Evolutionary conservation across 768 basidiomycete species (phyloP).

Genomic region (Boletus rubropictus): DNA sequence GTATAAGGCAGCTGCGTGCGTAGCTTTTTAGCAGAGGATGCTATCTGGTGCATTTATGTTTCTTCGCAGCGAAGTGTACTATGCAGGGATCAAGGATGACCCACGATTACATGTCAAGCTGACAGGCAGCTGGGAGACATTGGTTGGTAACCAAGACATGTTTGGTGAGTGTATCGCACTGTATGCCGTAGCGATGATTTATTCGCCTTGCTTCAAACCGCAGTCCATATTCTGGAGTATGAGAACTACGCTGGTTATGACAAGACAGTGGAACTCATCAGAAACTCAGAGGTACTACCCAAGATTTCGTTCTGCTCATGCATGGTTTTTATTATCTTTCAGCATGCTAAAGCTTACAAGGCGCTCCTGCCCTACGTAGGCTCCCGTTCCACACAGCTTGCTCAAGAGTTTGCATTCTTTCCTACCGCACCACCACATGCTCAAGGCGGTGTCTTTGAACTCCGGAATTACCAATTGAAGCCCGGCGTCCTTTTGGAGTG

Average conservation of each 20-base stretch:
- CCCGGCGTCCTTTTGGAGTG: constrained; percentile 91
- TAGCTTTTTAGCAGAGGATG: constrained; percentile 7
- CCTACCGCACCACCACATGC: constrained; percentile 83
- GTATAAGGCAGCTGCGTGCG: constrained; percentile 88
- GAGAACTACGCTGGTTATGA: constrained; percentile 91
- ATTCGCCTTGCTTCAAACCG: neutral
- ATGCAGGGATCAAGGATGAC: constrained; percentile 72
- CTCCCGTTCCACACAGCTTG: constrained; percentile 71
- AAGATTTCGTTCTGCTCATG: neutral
- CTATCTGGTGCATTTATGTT: constrained; percentile 1
- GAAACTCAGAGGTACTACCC: constrained; percentile 54
- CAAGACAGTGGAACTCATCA: constrained; percentile 59
- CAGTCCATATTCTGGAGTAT: constrained; percentile 81
- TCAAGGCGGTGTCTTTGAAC: constrained; percentile 89
- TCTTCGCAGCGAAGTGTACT: constrained; percentile 68
- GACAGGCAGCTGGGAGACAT: constrained; percentile 89
- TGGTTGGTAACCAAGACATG: constrained; percentile 85
- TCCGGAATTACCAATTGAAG: constrained; percentile 81
- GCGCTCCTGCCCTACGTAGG: constrained; percentile 72
- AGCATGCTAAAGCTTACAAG: constrained; percentile 66
- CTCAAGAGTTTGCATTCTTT: constrained; percentile 93
- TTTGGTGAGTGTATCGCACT: constrained; percentile 51
- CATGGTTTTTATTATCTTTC: constrained; percentile 1
- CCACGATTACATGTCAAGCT: constrained; percentile 74
- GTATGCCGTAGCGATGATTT: neutral